Evolutionary conservation across 140 eudicot genomes (phyloP).

Genomic region (Oenanthe javanica): DNA sequence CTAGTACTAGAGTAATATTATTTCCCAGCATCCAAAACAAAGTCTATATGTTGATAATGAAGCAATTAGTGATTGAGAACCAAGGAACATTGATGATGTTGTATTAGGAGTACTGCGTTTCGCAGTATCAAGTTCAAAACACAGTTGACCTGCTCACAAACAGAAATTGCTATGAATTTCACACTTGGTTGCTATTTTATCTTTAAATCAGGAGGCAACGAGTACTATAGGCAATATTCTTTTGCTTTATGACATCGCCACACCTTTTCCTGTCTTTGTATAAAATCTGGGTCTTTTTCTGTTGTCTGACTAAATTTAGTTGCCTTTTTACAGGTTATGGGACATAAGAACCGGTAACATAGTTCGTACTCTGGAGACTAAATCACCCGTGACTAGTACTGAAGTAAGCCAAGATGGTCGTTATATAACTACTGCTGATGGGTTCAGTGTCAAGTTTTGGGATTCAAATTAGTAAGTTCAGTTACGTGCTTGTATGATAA

Average conservation of each 20-base stretch:
- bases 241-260: neutral
- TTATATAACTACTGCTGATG: slow-evolving; percentile 93
- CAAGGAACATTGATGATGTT: neutral
- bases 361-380: slow-evolving; percentile 87
- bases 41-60: neutral
- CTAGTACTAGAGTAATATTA: neutral
- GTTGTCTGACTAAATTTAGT: neutral
- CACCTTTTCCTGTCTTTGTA: neutral
- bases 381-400: slow-evolving; percentile 82
- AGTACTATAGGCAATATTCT: neutral
- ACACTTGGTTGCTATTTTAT: neutral
- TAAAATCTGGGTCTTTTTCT: neutral
- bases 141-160: neutral
- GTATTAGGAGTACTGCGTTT: neutral
- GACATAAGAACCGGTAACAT: slow-evolving; percentile 83
- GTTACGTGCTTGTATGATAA: neutral
- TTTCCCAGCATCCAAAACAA: neutral
- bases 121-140: neutral
- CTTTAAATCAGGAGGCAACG: neutral
- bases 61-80: neutral
- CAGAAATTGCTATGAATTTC: neutral
- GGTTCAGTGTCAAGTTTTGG: slow-evolving; percentile 92
- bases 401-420: slow-evolving; percentile 98
- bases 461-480: slow-evolving; percentile 87
- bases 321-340: slow-evolving; percentile 53